phyloP scores from a whole-genome alignment of 305 asterid species.

The Stenogyne calaminthoides region DNA sequence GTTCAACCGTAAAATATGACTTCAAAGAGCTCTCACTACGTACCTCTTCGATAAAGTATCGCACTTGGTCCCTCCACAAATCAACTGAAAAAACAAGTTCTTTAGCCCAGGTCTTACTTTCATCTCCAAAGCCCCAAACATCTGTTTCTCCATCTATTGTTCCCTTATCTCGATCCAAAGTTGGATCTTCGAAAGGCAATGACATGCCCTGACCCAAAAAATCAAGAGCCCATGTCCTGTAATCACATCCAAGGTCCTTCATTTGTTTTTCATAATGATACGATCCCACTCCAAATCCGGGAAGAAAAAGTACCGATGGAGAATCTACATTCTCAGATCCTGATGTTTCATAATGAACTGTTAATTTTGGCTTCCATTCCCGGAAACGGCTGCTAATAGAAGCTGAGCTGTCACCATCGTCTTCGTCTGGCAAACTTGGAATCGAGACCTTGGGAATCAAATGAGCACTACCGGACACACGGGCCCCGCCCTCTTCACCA shows the following conservation, averaged over 20 bases:
- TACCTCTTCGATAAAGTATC: slow-evolving; percentile 74
- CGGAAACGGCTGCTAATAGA: slow-evolving; percentile 57
- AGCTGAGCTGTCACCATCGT: slow-evolving; percentile 56
- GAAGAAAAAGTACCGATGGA: slow-evolving; percentile 77
- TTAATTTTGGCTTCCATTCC: slow-evolving; percentile 87
- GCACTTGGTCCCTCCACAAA: slow-evolving; percentile 80
- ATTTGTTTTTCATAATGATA: slow-evolving; percentile 88
- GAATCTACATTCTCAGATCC: slow-evolving; percentile 68
- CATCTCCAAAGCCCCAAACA: slow-evolving; percentile 87
- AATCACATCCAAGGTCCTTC: slow-evolving; percentile 85
- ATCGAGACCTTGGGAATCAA: slow-evolving; percentile 58
- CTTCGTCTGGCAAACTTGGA: slow-evolving; percentile 72
- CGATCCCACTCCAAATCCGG: slow-evolving; percentile 97
- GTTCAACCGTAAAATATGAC: too few species aligned
- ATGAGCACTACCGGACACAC: slow-evolving; percentile 31
- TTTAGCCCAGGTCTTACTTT: slow-evolving; percentile 77
- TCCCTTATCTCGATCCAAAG: slow-evolving; percentile 32
- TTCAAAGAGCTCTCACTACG: neutral
- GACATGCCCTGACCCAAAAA: slow-evolving; percentile 82
- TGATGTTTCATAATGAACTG: slow-evolving; percentile 74
- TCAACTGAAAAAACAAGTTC: slow-evolving; percentile 71
- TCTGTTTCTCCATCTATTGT: slow-evolving; percentile 27
- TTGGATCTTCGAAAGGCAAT: slow-evolving; percentile 65
- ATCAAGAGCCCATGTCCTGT: slow-evolving; percentile 75
- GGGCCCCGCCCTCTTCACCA: slow-evolving; percentile 43